A percentile compares a stretch with the other conserved stretches of the same genome.
phyloP scores from a whole-genome alignment of 352 stramenopile species.

The Globisporangium cystogenes region DNA sequence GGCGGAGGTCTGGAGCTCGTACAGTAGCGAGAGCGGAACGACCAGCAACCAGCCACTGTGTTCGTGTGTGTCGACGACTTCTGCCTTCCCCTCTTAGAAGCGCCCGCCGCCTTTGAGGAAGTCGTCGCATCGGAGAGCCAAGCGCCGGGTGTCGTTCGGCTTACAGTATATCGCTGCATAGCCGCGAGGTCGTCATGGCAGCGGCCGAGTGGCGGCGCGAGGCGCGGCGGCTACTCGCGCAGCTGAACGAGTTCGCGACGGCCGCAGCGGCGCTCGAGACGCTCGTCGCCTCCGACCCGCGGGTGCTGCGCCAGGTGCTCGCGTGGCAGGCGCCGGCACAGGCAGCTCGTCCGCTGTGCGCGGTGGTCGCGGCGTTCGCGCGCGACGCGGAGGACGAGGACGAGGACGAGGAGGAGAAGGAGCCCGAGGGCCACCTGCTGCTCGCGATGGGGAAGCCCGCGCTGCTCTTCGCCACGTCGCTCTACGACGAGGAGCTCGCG shows the following conservation, averaged over 20 bases:
- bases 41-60: too few relatives aligned
- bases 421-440: slow-evolving; percentile 21
- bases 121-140: too few relatives aligned
- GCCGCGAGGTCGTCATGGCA: too few relatives aligned
- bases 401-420: slow-evolving; percentile 1
- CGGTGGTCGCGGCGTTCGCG: slow-evolving; percentile 33
- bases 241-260: slow-evolving; percentile 60
- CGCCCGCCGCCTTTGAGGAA: too few relatives aligned
- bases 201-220: slow-evolving; percentile 8
- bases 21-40: too few relatives aligned
- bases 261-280: slow-evolving; percentile 32
- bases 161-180: too few relatives aligned
- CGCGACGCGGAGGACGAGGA: slow-evolving; percentile 7
- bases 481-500: slow-evolving; percentile 82
- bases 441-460: slow-evolving; percentile 73
- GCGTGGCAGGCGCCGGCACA: slow-evolving; percentile 34
- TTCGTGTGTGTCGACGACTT: too few relatives aligned
- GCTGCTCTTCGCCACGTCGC: slow-evolving; percentile 72
- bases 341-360: slow-evolving; percentile 14
- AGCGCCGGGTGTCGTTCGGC: too few relatives aligned
- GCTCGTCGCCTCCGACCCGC: slow-evolving; percentile 32
- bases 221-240: slow-evolving; percentile 33
- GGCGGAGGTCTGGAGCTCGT: too few relatives aligned
- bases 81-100: too few relatives aligned
- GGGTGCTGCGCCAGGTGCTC: slow-evolving; percentile 37